Conservation (phyloP, 768 basidiomycete species). For the Pholiota molesta region DNA sequence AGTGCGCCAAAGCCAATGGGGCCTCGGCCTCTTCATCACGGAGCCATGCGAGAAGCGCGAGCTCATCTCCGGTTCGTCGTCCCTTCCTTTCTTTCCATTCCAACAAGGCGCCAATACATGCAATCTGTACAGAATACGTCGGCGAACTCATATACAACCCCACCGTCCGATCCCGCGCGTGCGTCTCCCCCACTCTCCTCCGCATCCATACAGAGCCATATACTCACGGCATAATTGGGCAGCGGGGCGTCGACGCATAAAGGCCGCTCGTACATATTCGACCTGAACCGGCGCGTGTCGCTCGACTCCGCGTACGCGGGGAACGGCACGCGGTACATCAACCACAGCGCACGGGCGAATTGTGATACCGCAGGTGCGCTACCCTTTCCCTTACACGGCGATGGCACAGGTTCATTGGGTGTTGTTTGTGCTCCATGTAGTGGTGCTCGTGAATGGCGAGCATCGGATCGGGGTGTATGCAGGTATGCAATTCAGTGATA, state of each 20-base stretch:
- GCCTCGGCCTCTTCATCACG: constrained; percentile 55
- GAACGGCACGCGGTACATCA: constrained; percentile 70
- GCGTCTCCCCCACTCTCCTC: constrained; percentile 22
- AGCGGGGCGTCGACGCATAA: constrained; percentile 40
- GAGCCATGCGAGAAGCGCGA: constrained; percentile 49
- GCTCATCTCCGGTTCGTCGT: constrained; percentile 46
- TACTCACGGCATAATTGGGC: no score
- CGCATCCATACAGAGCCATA: no score
- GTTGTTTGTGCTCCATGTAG: constrained; percentile 30
- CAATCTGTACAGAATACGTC: constrained; percentile 55
- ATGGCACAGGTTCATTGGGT: no score
- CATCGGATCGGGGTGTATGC: constrained; percentile 69
- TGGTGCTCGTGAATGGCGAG: constrained; percentile 64
- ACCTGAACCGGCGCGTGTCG: constrained; percentile 45
- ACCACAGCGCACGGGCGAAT: constrained; percentile 51
- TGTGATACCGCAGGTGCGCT: constrained; percentile 45
- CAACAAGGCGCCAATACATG: neutral
- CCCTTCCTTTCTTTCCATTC: neutral
- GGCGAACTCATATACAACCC: constrained; percentile 61
- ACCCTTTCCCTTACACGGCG: no score
- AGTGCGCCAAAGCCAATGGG: constrained; percentile 48
- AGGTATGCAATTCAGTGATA: constrained; percentile 28
- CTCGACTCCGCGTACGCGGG: constrained; percentile 62
- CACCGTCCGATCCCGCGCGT: constrained; percentile 57
- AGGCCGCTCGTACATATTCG: constrained; percentile 64